Conservation (phyloP, 495 filamentous ascomycete genomes). For the Penicillium ucsense region DNA sequence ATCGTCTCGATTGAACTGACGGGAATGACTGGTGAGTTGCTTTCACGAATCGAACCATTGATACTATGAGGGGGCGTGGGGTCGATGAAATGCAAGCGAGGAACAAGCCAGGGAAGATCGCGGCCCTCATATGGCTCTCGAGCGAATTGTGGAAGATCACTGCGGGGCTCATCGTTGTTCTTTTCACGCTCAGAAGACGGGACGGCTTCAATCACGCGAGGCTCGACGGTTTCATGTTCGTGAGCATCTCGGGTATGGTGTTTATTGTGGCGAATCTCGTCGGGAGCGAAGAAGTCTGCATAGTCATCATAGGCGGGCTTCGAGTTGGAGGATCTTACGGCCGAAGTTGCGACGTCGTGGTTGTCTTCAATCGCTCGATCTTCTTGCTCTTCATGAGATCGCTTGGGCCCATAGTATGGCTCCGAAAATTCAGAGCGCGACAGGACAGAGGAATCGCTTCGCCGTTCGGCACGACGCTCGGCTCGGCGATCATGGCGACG, state of each 20-base stretch:
- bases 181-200: slow-evolving; percentile 20
- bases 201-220: slow-evolving; percentile 25
- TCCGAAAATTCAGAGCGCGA: slow-evolving; percentile 8
- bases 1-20: background rate
- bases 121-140: slow-evolving; percentile 21
- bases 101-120: slow-evolving; percentile 41
- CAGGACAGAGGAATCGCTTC: slow-evolving; percentile 13
- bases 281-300: slow-evolving; percentile 34
- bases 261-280: slow-evolving; percentile 23
- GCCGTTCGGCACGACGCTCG: slow-evolving; percentile 22
- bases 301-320: slow-evolving; percentile 33
- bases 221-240: slow-evolving; percentile 11
- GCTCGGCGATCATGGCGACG: slow-evolving; percentile 25
- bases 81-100: slow-evolving; percentile 36
- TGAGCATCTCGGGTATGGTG: slow-evolving; percentile 9
- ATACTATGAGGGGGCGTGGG: slow-evolving; percentile 42
- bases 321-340: slow-evolving; percentile 15
- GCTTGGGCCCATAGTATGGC: slow-evolving; percentile 5
- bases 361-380: background rate
- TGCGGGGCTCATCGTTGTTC: slow-evolving; percentile 2
- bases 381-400: background rate
- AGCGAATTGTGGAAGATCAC: slow-evolving; percentile 8
- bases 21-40: slow-evolving; percentile 14
- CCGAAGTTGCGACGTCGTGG: slow-evolving; percentile 11
- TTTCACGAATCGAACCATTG: slow-evolving; percentile 30